Evolutionary conservation across 148 eudicot species (phyloP).

Genomic region (Rhododendron molle): DNA sequence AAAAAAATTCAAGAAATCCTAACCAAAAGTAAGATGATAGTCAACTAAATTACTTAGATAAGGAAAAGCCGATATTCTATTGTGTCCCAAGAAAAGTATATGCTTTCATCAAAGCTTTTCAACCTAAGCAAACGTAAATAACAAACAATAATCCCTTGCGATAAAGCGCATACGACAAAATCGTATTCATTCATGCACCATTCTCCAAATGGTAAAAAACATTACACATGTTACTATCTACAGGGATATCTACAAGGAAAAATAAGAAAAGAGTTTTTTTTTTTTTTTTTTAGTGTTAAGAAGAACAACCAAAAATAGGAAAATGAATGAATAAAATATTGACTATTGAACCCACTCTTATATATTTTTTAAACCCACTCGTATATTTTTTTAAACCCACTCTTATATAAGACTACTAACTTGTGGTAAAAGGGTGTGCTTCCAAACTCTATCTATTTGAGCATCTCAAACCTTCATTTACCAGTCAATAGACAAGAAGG

Average conservation of each 20-base stretch:
- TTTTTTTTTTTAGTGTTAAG: neutral
- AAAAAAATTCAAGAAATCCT: neutral
- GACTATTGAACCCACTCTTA: neutral
- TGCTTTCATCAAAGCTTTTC: neutral
- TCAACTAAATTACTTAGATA: neutral
- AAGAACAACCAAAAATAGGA: neutral
- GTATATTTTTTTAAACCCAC: no score
- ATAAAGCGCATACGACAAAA: neutral
- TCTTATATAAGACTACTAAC: neutral
- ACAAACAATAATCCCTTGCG: neutral
- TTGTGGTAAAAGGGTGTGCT: neutral
- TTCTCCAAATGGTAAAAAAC: neutral
- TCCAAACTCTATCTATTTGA: neutral
- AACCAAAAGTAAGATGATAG: neutral
- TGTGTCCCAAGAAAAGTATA: neutral
- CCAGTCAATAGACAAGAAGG: neutral
- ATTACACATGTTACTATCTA: neutral
- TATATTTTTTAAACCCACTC: no score
- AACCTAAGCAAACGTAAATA: neutral
- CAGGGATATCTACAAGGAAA: neutral
- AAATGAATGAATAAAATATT: neutral
- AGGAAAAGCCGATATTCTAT: neutral
- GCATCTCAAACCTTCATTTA: neutral
- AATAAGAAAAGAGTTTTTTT: neutral
- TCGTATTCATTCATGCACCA: neutral